Evolutionary conservation across 1,284 basidiomycete species (phyloP), one percentile per base, ranked within the genome.

Genomic region (Peniophora sp.): DNA sequence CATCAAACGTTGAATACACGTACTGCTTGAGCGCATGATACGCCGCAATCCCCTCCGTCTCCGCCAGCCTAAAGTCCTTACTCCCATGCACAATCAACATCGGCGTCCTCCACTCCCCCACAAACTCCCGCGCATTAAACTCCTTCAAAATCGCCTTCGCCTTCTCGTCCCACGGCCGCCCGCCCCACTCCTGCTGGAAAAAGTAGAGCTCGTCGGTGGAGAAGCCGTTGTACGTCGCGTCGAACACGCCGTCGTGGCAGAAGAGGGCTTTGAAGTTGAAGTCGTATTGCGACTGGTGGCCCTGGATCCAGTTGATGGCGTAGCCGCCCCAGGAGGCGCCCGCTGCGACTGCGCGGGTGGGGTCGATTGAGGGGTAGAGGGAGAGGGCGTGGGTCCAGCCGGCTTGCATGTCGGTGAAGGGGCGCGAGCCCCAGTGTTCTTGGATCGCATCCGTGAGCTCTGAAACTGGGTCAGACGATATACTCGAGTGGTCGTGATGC

Each of bases 281-380:
- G 3, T 75, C 80, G 55, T 70, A 91, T 54, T 92, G 87, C 14
- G 93, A 92, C 8, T n/a, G 37, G 66, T 96, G 91, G 0, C 92
- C 90, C 67, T 94, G 88, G 54, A 96, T 93, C 91, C 90, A 97
- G 66, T 91, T 90, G 69, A 91, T 83, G 11, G 88, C 87, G 64
- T 88, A 91, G 51, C 88, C 88, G 49, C 88, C 88, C 72, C 83
- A 91, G 57, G 85, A 88, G 1, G 84, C 88, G 42, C 88, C 88
- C 50, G 85, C 87, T 34, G 85, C 90, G 3, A 88, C 90, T 3
- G 88, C 85, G 3, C 91, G 77, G 50, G 89, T 81, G 1, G 78
- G 58, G 65, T 97, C 89, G 55, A 96, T 85, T 85, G 92, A 86
- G 3, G 89, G 86, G 62, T 82, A 87, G 48, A 75, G 68, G 1